Evolutionary conservation across 2,329 filamentous ascomycete genomes (phyloP), one percentile per base, ranked within the genome.

Genomic region (Sclerotinia glacialis): DNA sequence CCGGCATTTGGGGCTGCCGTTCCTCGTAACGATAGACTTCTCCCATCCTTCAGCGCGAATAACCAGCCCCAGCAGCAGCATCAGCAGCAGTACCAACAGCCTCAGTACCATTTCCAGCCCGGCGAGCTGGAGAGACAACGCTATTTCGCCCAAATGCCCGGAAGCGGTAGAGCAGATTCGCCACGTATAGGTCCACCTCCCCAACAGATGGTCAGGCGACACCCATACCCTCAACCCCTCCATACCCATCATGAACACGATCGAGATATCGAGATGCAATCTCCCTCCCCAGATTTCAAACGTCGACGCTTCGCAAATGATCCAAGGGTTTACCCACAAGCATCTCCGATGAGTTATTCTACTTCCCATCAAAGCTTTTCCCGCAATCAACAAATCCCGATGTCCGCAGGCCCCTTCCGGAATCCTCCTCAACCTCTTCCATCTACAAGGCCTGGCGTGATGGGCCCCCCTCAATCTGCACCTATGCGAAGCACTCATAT

Each of bases 261-360:
- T 53, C 76, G 81, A 26, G 78, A 80, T 26, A 77, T 80, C 62
- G 77, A 81, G 16, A 73, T 76, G 18, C 71, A 76, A 23, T 81
- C 80, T 60, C 79, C 81, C 62, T 81, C 83, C 3, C 80, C 82
- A 12, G 87, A 89, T 64, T 77, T 79, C 37, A 90, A 91, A 74
- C 83, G 88, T 66, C 85, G 89, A 28, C 84, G 88, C 47, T 84
- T 84, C 72, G 85, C 84, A 69, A 80, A 79, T 53, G 72, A 78
- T 69, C 72, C 79, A 69, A 74, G 79, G 70, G 73, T 76, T 62
- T 78, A 81, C 60, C 42, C 60, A 54, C 75, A 72, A 78, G 72
- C 75, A 78, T 77, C 75, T 74, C 71, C 77, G 74, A 66, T 79
- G 74, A 62, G 76, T 71, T 69, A 75, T 72, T 69, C 71, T 28